Base-by-base conservation (phyloP, 768 basidiomycete genomes). In the Calvatia gigantea region DNA sequence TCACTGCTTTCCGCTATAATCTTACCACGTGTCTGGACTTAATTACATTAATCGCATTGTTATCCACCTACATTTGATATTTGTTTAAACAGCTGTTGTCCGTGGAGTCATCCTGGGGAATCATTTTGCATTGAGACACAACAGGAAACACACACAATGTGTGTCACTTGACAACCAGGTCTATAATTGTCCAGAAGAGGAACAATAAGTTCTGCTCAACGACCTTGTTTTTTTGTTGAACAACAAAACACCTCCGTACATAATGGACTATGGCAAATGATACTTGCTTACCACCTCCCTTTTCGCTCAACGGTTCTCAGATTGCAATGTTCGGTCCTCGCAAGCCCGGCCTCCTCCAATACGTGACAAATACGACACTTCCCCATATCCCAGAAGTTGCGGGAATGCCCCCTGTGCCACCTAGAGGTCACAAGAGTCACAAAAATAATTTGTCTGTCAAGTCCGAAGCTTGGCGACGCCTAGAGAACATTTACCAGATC, bases 401-500 rank as follows among this genome's bases (percentile, higher is more conserved):
- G 27, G 61, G 62, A 50, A 69, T 71, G 32, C 62, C 69, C 7
- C 48, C 69, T 32, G 64, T 65, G 57, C 75, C 74, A n/a, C 68
- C 68, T 5, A 59, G 66, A 41, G 70, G 71, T 49, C 76, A 78
- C 58, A 78, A 76, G 65, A 78, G 75, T 61, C 78, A 81, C 62
- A 45, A 62, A 46, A 82, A 82, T 59, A 52, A 64, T 27, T 68
- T 79, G 19, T 52, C 51, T 6, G 67, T 83, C 51, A 73, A 70
- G 21, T 76, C 79, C 8, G 79, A 82, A 51, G 57, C 65, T 8
- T 80, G 79, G 68, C 73, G 85, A 58, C 73, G 69, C 54, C 68
- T 89, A n/a, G 79, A 82, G 61, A 65, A 62, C 23, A 80, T 85
- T 17, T 70, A 75, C 28, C 57, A 56, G 31, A 67, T 84, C 35